phyloP scores from a whole-genome alignment of 306 rosid species.

The Spatholobus suberectus region DNA sequence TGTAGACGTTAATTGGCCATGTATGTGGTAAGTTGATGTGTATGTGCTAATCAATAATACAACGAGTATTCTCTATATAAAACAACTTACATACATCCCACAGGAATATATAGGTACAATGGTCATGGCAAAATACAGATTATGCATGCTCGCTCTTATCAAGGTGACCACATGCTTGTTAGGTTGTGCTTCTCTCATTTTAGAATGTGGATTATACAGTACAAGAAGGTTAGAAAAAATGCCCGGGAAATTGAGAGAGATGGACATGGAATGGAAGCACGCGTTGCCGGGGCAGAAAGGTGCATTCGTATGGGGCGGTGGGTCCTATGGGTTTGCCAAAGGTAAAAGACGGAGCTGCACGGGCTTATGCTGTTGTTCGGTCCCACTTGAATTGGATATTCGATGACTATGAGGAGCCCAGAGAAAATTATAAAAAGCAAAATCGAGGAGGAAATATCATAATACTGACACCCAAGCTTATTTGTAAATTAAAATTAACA shows the following conservation, averaged over 20 bases:
- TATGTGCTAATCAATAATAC: background rate
- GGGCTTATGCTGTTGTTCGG: slow-evolving; percentile 46
- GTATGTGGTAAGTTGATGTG: slow-evolving; percentile 32
- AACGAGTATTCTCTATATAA: background rate
- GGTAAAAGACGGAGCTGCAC: slow-evolving; percentile 52
- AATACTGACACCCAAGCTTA: background rate
- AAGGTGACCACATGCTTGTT: slow-evolving; percentile 27
- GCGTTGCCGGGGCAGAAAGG: slow-evolving; percentile 79
- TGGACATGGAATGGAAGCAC: slow-evolving; percentile 69
- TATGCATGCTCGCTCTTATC: background rate
- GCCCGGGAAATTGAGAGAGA: slow-evolving; percentile 10
- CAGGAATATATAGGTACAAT: background rate
- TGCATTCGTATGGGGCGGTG: slow-evolving; percentile 80
- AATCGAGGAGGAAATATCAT: background rate
- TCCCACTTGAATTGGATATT: slow-evolving; percentile 52
- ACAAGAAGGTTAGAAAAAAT: background rate
- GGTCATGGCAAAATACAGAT: background rate
- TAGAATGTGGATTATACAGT: slow-evolving; percentile 6
- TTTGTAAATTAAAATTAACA: background rate
- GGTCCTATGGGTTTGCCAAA: slow-evolving; percentile 66
- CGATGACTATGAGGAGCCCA: slow-evolving; percentile 6
- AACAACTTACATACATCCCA: background rate
- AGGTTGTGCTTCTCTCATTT: background rate
- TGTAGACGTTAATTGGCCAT: slow-evolving; percentile 48
- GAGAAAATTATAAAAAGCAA: background rate